These are phyloP conservation scores for Phoenix dactylifera DNA, from an alignment of 176 grass and related monocot genomes.

Conservation along the genomic window DNA sequence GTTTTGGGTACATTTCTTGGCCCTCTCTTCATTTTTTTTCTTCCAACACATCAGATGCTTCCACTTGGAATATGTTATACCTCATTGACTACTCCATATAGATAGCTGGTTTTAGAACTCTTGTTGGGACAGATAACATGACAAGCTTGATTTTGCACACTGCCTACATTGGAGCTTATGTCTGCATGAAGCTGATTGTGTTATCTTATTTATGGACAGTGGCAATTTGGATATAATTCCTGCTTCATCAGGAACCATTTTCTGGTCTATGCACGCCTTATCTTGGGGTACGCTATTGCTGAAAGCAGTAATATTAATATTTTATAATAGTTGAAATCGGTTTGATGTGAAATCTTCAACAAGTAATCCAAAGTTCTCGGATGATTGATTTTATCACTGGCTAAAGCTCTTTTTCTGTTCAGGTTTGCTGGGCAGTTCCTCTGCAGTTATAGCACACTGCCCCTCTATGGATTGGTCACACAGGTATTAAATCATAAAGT, in stretches of 20 bases:
- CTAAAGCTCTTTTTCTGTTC: slow-evolving; percentile 7
- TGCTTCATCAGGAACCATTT: slow-evolving; percentile 93
- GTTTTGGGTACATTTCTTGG: slow-evolving; percentile 78
- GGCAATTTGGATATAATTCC: slow-evolving; percentile 97
- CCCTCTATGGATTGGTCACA: slow-evolving; percentile 81
- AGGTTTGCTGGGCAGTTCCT: slow-evolving; percentile 91
- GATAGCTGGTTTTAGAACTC: too few species aligned
- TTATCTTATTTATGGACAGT: slow-evolving; percentile 46
- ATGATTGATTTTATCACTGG: background rate
- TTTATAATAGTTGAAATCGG: background rate
- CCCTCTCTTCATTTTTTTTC: slow-evolving; percentile 5
- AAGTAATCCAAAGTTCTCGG: too few species aligned
- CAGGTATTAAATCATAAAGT: slow-evolving; percentile 44
- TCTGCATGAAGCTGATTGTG: too few species aligned
- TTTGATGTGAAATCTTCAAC: background rate
- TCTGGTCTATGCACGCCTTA: slow-evolving; percentile 84
- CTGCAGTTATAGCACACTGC: slow-evolving; percentile 96
- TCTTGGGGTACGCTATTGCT: slow-evolving; percentile 54
- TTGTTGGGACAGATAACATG: background rate
- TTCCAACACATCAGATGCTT: background rate
- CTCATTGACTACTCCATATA: too few species aligned
- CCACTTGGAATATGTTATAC: too few species aligned
- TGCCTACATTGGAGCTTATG: too few species aligned
- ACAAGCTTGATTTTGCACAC: too few species aligned
- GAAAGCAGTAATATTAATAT: too few species aligned